A percentile compares a stretch with the other conserved stretches of the same genome.
Conservation (phyloP, 208 protist species). For the Novymonas esmeraldas region DNA sequence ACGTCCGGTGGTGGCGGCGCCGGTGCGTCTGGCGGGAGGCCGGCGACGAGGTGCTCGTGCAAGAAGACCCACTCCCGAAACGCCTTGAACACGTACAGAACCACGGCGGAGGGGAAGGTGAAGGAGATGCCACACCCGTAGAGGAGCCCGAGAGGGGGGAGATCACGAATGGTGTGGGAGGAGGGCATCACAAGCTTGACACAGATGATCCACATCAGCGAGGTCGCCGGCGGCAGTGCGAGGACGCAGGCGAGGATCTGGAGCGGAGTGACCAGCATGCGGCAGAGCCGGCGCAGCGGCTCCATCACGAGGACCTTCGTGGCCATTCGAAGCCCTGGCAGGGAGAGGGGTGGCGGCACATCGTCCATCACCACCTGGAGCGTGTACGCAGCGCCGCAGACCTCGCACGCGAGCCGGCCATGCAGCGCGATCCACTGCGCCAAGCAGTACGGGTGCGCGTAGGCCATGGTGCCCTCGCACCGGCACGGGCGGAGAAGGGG, state of each 20-base stretch:
- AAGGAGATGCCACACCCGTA: background rate
- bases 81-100: conserved; percentile 14
- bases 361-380: conserved; percentile 19
- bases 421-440: conserved; percentile 29
- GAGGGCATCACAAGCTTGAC: background rate
- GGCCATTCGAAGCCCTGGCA: conserved; percentile 4
- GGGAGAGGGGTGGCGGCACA: conserved; percentile 4
- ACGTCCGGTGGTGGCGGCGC: background rate
- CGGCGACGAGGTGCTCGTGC: conserved; percentile 19
- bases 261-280: background rate
- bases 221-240: conserved; percentile 2
- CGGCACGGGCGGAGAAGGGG: conserved; percentile 29
- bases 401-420: conserved; percentile 27
- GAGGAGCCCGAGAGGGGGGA: background rate
- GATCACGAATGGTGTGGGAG: background rate
- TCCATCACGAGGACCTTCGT: background rate
- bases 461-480: conserved; percentile 35
- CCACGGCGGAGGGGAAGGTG: background rate
- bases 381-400: conserved; percentile 26
- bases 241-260: conserved; percentile 2
- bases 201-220: background rate
- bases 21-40: conserved; percentile 20
- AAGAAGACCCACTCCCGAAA: conserved; percentile 24
- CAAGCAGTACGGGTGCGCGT: conserved; percentile 33
- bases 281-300: background rate